Percentiles rank a stretch among this genome's conserved stretches.
phyloP scores from a whole-genome alignment of 306 rosid genomes.

The Gastrolobium villosum region DNA sequence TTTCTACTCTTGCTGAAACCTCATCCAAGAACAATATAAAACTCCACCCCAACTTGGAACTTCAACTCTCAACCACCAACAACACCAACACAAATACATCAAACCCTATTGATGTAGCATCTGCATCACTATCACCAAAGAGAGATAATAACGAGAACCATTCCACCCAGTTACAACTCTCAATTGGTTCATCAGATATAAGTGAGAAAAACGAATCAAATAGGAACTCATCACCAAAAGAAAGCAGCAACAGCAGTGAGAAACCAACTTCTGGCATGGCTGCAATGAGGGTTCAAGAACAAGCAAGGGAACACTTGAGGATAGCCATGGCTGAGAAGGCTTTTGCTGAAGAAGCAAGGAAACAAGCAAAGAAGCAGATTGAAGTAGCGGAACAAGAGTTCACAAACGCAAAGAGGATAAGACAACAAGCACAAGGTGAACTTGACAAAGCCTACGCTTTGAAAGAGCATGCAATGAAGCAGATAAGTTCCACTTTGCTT shows the following conservation, averaged over 20 bases:
- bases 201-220: constrained; percentile 58
- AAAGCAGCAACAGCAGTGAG: constrained; percentile 54
- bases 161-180: constrained; percentile 84
- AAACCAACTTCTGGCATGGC: constrained; percentile 36
- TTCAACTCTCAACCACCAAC: constrained; percentile 80
- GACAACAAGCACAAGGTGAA: constrained; percentile 87
- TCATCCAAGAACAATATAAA: constrained; percentile 46
- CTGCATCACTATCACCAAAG: constrained; percentile 59
- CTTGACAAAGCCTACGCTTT: constrained; percentile 79
- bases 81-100: constrained; percentile 18
- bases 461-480: constrained; percentile 78
- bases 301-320: constrained; percentile 69
- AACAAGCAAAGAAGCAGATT: constrained; percentile 79
- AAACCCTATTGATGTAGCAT: constrained; percentile 42
- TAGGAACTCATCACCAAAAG: constrained; percentile 60
- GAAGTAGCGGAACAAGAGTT: constrained; percentile 88
- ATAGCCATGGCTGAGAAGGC: constrained; percentile 84
- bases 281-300: constrained; percentile 60
- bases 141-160: constrained; percentile 47
- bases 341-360: constrained; percentile 88
- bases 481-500: constrained; percentile 81
- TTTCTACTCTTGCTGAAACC: constrained; percentile 29
- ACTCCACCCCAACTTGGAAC: constrained; percentile 77
- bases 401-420: constrained; percentile 79
- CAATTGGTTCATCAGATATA: constrained; percentile 84